A percentile compares a stretch with the other conserved stretches of the same genome.
These are phyloP conservation scores for Alternaria consortialis DNA, from an alignment of 2,329 filamentous ascomycete genomes.

Conservation along the genomic window DNA sequence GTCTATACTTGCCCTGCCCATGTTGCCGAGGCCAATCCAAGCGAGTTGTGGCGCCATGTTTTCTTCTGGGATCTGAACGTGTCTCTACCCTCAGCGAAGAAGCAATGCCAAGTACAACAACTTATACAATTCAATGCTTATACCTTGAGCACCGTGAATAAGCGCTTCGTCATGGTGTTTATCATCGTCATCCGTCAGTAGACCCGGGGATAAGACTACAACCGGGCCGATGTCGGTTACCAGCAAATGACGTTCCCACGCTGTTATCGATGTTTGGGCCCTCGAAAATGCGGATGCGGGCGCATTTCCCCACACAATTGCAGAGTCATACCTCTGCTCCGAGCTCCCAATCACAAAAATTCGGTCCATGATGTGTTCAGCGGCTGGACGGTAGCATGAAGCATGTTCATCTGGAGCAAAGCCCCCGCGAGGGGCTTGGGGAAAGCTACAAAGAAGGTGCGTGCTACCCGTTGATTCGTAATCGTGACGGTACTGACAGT, in stretches of 20 bases:
- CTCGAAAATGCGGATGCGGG: conserved; percentile 10
- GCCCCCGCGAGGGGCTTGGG: conserved; percentile 47
- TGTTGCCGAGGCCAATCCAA: conserved; percentile 88
- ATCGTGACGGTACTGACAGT: conserved; percentile 19
- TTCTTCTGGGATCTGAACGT: conserved; percentile 1
- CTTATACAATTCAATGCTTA: not conserved
- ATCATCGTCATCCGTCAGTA: conserved; percentile 1
- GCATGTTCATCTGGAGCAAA: conserved; percentile 49
- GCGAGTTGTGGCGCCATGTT: conserved; percentile 65
- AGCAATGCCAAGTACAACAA: not conserved
- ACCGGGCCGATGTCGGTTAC: conserved; percentile 26
- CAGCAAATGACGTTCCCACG: conserved; percentile 25
- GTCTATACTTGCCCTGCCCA: conserved; percentile 72
- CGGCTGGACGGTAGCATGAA: conserved; percentile 46
- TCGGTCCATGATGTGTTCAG: conserved; percentile 14
- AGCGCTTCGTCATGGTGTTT: conserved; percentile 12
- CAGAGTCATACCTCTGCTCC: conserved; percentile 16
- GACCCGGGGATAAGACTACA: conserved; percentile 7
- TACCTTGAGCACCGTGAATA: not conserved
- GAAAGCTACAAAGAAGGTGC: conserved; percentile 35
- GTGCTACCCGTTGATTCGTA: conserved; percentile 17
- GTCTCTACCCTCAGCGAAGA: not conserved
- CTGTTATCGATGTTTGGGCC: conserved; percentile 10
- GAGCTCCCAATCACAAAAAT: conserved; percentile 1
- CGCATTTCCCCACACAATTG: conserved; percentile 12